Evolutionary conservation across 768 basidiomycete genomes (phyloP), one percentile per base, ranked within the genome.

Genomic region (Phlebiopsis flavidoalba): DNA sequence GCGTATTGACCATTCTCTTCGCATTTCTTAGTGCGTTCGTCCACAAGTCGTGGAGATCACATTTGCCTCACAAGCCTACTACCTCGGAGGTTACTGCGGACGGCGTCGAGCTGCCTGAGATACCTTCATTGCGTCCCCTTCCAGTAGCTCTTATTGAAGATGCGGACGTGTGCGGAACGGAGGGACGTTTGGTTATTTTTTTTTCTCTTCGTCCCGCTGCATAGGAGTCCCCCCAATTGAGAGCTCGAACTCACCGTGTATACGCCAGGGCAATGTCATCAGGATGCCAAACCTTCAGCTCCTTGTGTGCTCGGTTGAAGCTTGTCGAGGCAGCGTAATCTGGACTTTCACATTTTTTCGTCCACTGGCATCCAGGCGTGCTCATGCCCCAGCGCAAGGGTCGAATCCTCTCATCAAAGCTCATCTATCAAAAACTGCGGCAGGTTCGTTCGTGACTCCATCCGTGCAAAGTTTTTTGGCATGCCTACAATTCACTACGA

Each of bases 401-500:
- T 87, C 85, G n/a, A 4, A 88, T 87, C 59, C 77, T 88, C 46
- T 76, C 83, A 17, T 45, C 82, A 77, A n/a, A 57, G 79, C 77
- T 63, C 76, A 70, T 60, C 79, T 79, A 22, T 84, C n/a, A 79
- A 45, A 70, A 35, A 68, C 76, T 24, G n/a, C 67, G 63, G 60
- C 75, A 67, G 63, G 74, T 52, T 31, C 74, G 71, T n/a, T 69
- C 72, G 7, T n/a, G n/a, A 64, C 74, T 11, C 67, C 74, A 57
- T 87, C 84, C 36, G 88, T 90, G n/a, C n/a, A 53, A 90, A 87
- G 64, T 90, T 89, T 63, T 84, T 84, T 31, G 86, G 87, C 60
- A 75, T 77, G 57, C 87, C 87, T 15, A 86, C 80, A 2, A 76
- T 88, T 8, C 80, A 86, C 67, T 85, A 85, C 64, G 71, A 70